These are phyloP conservation scores for Cnidoscolus chayamansa DNA, from an alignment of 441 rosid species.

Conservation along the genomic window DNA sequence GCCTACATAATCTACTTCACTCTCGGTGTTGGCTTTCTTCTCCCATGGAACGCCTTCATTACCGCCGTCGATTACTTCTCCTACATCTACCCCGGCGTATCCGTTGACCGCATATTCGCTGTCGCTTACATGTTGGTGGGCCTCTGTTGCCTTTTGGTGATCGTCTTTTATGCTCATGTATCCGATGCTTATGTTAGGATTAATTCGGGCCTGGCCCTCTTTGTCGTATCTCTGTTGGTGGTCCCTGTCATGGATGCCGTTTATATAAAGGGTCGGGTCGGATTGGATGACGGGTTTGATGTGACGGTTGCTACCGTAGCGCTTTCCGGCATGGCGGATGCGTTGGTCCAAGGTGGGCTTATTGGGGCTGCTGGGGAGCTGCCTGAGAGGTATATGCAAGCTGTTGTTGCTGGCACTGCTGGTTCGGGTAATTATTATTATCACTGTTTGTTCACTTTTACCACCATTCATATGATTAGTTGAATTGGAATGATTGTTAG, in stretches of 20 bases:
- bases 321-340: constrained; percentile 69
- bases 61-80: constrained; percentile 96
- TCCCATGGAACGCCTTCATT: constrained; percentile 95
- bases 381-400: constrained; percentile 89
- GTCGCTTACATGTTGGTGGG: constrained; percentile 64
- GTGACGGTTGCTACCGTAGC: constrained; percentile 52
- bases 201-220: constrained; percentile 63
- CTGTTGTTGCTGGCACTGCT: constrained; percentile 86
- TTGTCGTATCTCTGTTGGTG: constrained; percentile 51
- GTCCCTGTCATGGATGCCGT: constrained; percentile 70
- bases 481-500: background rate
- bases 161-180: constrained; percentile 59
- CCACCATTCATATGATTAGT: background rate
- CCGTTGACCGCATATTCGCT: constrained; percentile 82
- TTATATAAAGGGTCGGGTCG: constrained; percentile 72
- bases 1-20: constrained; percentile 84
- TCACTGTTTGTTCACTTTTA: background rate
- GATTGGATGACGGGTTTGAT: constrained; percentile 62
- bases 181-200: constrained; percentile 67
- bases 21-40: constrained; percentile 71
- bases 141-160: constrained; percentile 44
- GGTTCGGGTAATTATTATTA: constrained; percentile 56
- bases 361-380: constrained; percentile 86
- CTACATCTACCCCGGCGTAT: constrained; percentile 71
- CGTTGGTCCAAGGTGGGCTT: constrained; percentile 80